Conservation (phyloP, 140 eudicot species). For the Bidens hawaiensis region DNA sequence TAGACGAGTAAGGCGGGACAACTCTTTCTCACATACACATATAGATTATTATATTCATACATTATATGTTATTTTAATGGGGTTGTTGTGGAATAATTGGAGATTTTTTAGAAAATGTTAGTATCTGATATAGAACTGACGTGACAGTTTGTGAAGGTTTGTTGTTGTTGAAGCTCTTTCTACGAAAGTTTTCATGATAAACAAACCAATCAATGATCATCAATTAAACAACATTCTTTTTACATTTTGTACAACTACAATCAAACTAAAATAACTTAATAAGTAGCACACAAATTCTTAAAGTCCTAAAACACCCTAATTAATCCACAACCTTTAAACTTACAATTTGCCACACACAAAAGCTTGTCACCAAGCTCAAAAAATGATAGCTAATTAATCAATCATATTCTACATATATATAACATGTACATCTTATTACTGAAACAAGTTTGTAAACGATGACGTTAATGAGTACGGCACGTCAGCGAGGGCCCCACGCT, state of each 20-base stretch:
- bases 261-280: constrained; percentile 16
- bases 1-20: too few species aligned
- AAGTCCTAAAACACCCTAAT: constrained; percentile 19
- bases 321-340: constrained; percentile 15
- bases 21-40: too few species aligned
- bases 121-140: too few species aligned
- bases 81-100: too few species aligned
- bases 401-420: background rate
- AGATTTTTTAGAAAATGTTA: too few species aligned
- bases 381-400: constrained; percentile 27
- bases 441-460: constrained; percentile 68
- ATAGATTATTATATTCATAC: too few species aligned
- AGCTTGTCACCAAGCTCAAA: constrained; percentile 31
- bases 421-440: constrained; percentile 25
- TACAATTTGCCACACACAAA: constrained; percentile 21
- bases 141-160: too few species aligned
- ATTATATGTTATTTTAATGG: too few species aligned
- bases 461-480: constrained; percentile 59
- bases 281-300: constrained; percentile 25
- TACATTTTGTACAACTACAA: constrained; percentile 11
- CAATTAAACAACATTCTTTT: constrained; percentile 2
- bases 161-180: too few species aligned
- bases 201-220: constrained; percentile 1
- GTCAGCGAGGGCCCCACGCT: constrained; percentile 73
- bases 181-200: constrained; percentile 1